phyloP scores from a whole-genome alignment of 805 yeast genomes.

The Candida vartiovaarae region DNA sequence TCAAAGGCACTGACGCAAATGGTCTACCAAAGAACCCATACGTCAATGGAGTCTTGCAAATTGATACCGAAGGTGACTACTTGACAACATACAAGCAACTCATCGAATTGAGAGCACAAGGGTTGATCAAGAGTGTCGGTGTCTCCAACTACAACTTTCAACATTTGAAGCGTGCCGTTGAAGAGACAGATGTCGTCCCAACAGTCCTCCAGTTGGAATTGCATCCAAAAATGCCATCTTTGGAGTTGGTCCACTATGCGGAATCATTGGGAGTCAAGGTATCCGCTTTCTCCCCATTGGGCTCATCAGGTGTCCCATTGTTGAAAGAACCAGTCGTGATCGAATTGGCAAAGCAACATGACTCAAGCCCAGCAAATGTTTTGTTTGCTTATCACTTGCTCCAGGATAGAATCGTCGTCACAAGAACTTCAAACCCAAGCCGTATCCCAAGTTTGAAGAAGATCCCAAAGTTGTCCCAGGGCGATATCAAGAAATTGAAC shows the following conservation, averaged over 20 bases:
- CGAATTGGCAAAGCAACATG: slow-evolving; percentile 50
- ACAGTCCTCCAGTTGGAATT: slow-evolving; percentile 57
- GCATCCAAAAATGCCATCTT: slow-evolving; percentile 69
- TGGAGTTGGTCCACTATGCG: slow-evolving; percentile 46
- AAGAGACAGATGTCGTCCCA: slow-evolving; percentile 42
- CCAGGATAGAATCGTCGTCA: slow-evolving; percentile 54
- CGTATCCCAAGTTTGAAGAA: slow-evolving; percentile 43
- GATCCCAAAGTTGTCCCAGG: slow-evolving; percentile 30
- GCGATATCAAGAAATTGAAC: slow-evolving; percentile 34
- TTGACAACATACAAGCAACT: slow-evolving; percentile 48
- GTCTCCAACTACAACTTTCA: slow-evolving; percentile 46
- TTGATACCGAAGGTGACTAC: slow-evolving; percentile 35
- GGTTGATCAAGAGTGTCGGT: slow-evolving; percentile 45
- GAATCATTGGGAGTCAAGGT: slow-evolving; percentile 43
- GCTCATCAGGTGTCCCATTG: slow-evolving; percentile 60
- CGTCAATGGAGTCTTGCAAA: slow-evolving; percentile 28
- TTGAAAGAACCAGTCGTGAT: slow-evolving; percentile 42
- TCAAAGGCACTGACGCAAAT: slow-evolving; percentile 53
- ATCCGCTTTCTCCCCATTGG: slow-evolving; percentile 58
- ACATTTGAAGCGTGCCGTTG: slow-evolving; percentile 33
- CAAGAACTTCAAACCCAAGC: slow-evolving; percentile 64
- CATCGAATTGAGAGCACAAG: slow-evolving; percentile 45
- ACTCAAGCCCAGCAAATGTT: slow-evolving; percentile 47
- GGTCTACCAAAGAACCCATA: slow-evolving; percentile 33
- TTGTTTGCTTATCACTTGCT: slow-evolving; percentile 57